Percentiles rank a stretch among this genome's conserved stretches.
These are phyloP conservation scores for Cymbidium sinense DNA, from an alignment of 106 monocot genomes.

Conservation along the genomic window DNA sequence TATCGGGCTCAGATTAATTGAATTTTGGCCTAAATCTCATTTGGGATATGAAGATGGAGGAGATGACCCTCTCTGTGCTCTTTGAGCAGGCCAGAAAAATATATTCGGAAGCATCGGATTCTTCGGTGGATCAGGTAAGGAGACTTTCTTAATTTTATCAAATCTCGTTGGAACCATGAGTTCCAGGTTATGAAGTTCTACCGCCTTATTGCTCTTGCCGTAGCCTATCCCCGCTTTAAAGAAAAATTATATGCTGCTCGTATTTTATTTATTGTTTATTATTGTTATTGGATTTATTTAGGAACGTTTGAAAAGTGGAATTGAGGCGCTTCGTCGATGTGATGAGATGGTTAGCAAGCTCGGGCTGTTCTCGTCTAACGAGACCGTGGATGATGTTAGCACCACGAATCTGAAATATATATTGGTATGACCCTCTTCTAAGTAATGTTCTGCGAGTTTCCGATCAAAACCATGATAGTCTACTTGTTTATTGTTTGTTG, in stretches of 20 bases:
- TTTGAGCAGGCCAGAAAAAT: slow-evolving; percentile 71
- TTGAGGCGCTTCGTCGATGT: slow-evolving; percentile 48
- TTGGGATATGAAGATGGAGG: slow-evolving; percentile 31
- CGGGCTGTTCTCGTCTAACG: slow-evolving; percentile 85
- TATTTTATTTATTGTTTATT: background rate
- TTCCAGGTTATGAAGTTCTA: background rate
- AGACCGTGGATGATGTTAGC: slow-evolving; percentile 91
- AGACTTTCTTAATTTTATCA: slow-evolving; percentile 2
- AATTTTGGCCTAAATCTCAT: background rate
- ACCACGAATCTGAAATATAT: slow-evolving; percentile 90
- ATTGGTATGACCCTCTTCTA: slow-evolving; percentile 35
- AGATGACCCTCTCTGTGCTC: slow-evolving; percentile 68
- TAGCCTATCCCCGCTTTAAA: background rate
- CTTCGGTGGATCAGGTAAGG: slow-evolving; percentile 55
- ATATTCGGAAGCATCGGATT: slow-evolving; percentile 50
- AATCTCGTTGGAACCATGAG: background rate
- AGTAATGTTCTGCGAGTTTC: background rate
- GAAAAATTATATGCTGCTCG: background rate
- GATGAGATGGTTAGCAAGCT: slow-evolving; percentile 91
- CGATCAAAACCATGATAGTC: background rate
- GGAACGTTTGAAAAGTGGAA: slow-evolving; percentile 49
- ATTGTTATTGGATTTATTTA: slow-evolving; percentile 11
- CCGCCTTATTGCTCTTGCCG: background rate
- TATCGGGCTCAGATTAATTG: background rate
- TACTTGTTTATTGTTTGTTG: background rate